Percentiles rank a stretch among this genome's conserved stretches.
Evolutionary conservation across 805 yeast species (phyloP).

Genomic region (Cyberlindnera euphorbiiphila): DNA sequence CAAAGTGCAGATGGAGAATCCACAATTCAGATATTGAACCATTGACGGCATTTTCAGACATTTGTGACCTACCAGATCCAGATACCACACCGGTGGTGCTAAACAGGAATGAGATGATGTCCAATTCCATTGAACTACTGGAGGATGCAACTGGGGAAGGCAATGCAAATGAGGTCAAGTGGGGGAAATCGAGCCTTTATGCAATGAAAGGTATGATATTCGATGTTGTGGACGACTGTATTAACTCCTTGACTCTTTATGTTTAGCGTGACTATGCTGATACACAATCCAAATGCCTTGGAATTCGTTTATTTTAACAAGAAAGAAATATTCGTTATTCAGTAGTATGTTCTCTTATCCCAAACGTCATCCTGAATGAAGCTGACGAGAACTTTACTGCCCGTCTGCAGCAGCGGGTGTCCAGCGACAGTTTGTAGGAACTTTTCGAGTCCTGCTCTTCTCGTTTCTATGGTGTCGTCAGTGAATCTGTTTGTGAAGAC

Average conservation of each 20-base stretch:
- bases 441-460: conserved; percentile 79
- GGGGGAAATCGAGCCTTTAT: conserved; percentile 31
- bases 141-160: conserved; percentile 32
- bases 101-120: conserved; percentile 30
- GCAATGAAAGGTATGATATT: conserved; percentile 31
- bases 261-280: too few relatives aligned
- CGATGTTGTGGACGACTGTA: conserved; percentile 39
- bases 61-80: neutral
- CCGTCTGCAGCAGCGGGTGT: conserved; percentile 90
- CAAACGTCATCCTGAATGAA: conserved; percentile 86
- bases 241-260: conserved; percentile 37
- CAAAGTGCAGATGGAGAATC: conserved; percentile 32
- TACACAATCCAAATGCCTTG: too few relatives aligned
- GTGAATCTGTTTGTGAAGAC: conserved; percentile 63
- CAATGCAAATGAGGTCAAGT: conserved; percentile 16
- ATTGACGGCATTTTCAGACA: neutral
- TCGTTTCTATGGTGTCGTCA: conserved; percentile 76
- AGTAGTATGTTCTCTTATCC: conserved; percentile 38
- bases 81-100: conserved; percentile 14
- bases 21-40: neutral
- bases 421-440: conserved; percentile 81
- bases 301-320: too few relatives aligned
- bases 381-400: conserved; percentile 69
- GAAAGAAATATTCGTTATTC: too few relatives aligned
- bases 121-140: conserved; percentile 35